Percentiles rank a stretch among this genome's conserved stretches.
These are phyloP conservation scores for Colletotrichum australisinense DNA, from an alignment of 2,329 filamentous ascomycete genomes.

Conservation along the genomic window DNA sequence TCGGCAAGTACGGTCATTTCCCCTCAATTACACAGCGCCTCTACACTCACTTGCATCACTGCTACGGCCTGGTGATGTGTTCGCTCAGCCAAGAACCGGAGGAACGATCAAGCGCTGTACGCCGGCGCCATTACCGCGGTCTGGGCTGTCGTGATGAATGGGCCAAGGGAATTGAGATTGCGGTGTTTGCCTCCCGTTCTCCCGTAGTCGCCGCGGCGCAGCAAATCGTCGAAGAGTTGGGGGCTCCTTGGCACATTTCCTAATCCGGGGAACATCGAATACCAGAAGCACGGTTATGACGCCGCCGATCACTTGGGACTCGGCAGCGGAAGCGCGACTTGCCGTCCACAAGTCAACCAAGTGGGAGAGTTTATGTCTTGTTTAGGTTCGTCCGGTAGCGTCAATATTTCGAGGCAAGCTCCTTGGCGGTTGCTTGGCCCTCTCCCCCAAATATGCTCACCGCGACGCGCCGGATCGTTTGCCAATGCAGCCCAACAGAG, in stretches of 20 bases:
- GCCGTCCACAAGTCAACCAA: background rate
- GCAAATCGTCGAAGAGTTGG: background rate
- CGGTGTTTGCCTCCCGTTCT: conserved; percentile 1
- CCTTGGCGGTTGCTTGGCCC: conserved; percentile 17
- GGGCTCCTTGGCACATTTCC: background rate
- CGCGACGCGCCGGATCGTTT: background rate
- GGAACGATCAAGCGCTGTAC: background rate
- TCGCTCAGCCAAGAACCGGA: conserved; percentile 13
- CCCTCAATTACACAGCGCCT: background rate
- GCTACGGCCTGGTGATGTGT: conserved; percentile 5
- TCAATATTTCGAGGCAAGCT: conserved; percentile 3
- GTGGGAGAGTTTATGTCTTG: conserved; percentile 4
- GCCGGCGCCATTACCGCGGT: background rate
- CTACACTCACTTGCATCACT: background rate
- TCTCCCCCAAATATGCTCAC: background rate
- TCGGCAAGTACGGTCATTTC: background rate
- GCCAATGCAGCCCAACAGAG: no score
- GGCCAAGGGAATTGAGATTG: conserved; percentile 19
- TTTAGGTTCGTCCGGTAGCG: conserved; percentile 1
- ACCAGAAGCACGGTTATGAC: conserved; percentile 2
- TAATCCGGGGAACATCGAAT: background rate
- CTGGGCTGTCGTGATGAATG: conserved; percentile 21
- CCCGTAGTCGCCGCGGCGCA: background rate
- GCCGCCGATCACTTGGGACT: conserved; percentile 11
- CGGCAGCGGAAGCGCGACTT: conserved; percentile 17